phyloP scores from a whole-genome alignment of 805 yeast species.

The Saturnispora kantuleensis region DNA sequence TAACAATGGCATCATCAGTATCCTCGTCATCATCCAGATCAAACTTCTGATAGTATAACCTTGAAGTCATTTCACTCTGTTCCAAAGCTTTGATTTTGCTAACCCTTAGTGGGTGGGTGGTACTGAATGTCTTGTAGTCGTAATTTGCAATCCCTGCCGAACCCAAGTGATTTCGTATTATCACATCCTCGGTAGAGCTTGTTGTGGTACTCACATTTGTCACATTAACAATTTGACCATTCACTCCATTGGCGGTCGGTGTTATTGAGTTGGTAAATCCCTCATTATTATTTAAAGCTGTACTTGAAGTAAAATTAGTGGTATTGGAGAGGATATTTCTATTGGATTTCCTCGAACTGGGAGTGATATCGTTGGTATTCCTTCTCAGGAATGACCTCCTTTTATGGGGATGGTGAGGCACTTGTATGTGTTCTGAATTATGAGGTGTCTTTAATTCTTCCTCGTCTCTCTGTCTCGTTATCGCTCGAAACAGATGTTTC shows the following conservation, averaged over 20 bases:
- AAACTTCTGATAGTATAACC: slow-evolving; percentile 20
- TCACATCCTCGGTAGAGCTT: slow-evolving; percentile 10
- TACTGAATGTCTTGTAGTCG: slow-evolving; percentile 28
- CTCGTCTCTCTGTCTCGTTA: slow-evolving; percentile 1
- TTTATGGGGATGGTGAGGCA: slow-evolving; percentile 1
- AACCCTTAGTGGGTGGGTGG: slow-evolving; percentile 25
- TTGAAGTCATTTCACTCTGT: slow-evolving; percentile 28
- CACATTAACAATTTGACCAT: neutral
- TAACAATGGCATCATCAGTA: slow-evolving; percentile 10
- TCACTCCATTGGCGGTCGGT: neutral
- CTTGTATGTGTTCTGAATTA: neutral
- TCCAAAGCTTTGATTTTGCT: slow-evolving; percentile 29
- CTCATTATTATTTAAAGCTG: too few relatives aligned
- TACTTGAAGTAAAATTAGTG: neutral
- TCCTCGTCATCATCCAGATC: slow-evolving; percentile 1
- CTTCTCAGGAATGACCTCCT: slow-evolving; percentile 6
- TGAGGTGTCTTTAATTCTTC: slow-evolving; percentile 1
- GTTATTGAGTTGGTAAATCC: neutral
- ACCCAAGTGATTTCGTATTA: slow-evolving; percentile 18
- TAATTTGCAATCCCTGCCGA: slow-evolving; percentile 23
- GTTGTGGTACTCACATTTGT: neutral
- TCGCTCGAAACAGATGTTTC: slow-evolving; percentile 5
- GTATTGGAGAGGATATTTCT: slow-evolving; percentile 5
- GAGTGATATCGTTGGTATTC: slow-evolving; percentile 1
- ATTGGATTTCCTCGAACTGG: neutral